Evolutionary conservation across 768 basidiomycete species (phyloP).

Genomic region (Macrocybe gigantea): DNA sequence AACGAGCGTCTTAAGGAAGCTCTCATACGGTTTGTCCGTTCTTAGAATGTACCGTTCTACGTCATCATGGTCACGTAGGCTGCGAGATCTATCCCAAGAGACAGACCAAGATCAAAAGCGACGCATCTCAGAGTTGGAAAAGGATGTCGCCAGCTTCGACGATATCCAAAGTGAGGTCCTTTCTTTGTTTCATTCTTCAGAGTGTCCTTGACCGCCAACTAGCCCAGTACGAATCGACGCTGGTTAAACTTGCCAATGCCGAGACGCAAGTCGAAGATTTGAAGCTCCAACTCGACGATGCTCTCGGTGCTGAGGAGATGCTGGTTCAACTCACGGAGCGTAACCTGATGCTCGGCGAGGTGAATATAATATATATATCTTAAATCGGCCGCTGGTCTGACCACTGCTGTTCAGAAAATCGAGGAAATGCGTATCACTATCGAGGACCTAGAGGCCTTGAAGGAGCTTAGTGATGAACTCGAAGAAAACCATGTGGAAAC

Average conservation of each 20-base stretch:
- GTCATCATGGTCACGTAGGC: conserved; percentile 30
- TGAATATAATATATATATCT: conserved; percentile 20
- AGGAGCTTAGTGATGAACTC: conserved; percentile 94
- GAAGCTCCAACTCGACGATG: conserved; percentile 91
- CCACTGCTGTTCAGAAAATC: conserved; percentile 61
- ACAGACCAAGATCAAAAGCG: conserved; percentile 79
- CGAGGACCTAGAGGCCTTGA: conserved; percentile 92
- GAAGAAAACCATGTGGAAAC: conserved; percentile 96
- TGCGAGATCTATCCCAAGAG: conserved; percentile 86
- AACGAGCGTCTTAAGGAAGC: conserved; percentile 96
- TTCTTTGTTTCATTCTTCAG: not conserved
- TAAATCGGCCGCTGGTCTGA: not conserved
- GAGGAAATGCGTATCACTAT: conserved; percentile 96
- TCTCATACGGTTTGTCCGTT: conserved; percentile 54
- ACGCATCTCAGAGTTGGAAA: conserved; percentile 84
- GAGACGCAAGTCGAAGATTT: conserved; percentile 92
- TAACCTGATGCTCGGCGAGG: conserved; percentile 88
- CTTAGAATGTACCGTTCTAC: not conserved
- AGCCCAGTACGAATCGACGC: conserved; percentile 77
- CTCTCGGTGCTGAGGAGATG: conserved; percentile 93
- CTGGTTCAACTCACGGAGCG: conserved; percentile 92
- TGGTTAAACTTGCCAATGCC: conserved; percentile 81
- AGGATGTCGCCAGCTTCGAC: conserved; percentile 71
- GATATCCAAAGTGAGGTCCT: conserved; percentile 65
- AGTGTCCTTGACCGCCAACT: conserved; percentile 6